These are phyloP conservation scores for Thalassiosira mediterranea DNA, from an alignment of 352 stramenopile genomes.

Conservation along the genomic window DNA sequence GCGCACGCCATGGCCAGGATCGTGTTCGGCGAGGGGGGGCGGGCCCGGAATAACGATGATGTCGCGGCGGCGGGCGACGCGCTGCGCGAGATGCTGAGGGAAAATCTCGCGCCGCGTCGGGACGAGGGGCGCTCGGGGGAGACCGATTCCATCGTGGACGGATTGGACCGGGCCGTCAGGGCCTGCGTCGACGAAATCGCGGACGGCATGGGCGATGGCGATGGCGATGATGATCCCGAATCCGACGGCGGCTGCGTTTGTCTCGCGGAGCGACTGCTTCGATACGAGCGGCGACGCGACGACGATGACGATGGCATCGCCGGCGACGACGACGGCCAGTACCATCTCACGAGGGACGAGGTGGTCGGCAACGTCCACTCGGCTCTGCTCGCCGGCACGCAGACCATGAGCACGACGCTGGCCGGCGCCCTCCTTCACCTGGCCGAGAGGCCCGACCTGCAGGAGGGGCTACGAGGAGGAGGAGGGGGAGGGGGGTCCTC, in stretches of 20 bases:
- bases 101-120: constrained; percentile 1
- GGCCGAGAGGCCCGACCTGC: constrained; percentile 6
- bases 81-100: background rate
- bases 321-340: too few species aligned
- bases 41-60: too few species aligned
- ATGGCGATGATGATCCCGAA: constrained; percentile 6
- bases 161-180: background rate
- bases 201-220: background rate
- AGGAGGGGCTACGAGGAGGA: background rate
- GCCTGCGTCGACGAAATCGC: background rate
- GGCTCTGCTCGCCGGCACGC: constrained; percentile 14
- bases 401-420: constrained; percentile 18
- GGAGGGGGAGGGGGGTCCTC: too few species aligned
- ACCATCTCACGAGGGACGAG: constrained; percentile 6
- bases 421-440: constrained; percentile 11
- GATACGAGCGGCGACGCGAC: background rate
- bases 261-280: constrained; percentile 10
- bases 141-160: background rate
- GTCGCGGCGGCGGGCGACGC: background rate
- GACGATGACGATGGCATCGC: background rate
- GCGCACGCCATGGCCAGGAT: background rate
- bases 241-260: background rate
- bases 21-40: constrained; percentile 14
- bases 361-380: constrained; percentile 24
- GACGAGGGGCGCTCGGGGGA: constrained; percentile 5